phyloP scores from a whole-genome alignment of 2,329 filamentous ascomycete species.

The Fusarium cyanostomum region DNA sequence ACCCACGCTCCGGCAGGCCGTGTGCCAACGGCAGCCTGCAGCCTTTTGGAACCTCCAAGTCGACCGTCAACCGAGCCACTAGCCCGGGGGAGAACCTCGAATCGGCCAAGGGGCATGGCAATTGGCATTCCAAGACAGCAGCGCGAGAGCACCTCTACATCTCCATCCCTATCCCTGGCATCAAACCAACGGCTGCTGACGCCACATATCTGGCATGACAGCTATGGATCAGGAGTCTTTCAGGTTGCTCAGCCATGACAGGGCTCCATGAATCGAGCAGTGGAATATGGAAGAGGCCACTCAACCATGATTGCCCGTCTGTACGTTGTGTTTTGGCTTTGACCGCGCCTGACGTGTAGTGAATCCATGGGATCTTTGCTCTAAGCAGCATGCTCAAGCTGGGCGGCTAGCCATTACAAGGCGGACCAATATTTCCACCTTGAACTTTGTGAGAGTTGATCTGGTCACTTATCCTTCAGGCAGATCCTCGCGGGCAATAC shows the following conservation, averaged over 20 bases:
- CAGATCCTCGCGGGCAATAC: slow-evolving; percentile 5
- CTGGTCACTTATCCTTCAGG: not conserved
- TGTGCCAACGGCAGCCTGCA: slow-evolving; percentile 43
- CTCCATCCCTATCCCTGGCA: slow-evolving; percentile 28
- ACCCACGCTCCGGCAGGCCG: slow-evolving; percentile 36
- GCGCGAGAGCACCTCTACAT: slow-evolving; percentile 25
- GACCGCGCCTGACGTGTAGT: slow-evolving; percentile 26
- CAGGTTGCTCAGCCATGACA: slow-evolving; percentile 23
- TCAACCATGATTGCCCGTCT: slow-evolving; percentile 33
- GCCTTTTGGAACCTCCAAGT: slow-evolving; percentile 34
- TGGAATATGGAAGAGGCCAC: slow-evolving; percentile 24
- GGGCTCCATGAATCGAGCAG: slow-evolving; percentile 41
- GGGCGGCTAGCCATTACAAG: not conserved
- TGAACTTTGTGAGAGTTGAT: not conserved
- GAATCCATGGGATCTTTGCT: not conserved
- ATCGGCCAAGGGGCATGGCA: slow-evolving; percentile 42
- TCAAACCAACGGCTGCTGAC: slow-evolving; percentile 41
- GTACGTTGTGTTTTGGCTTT: slow-evolving; percentile 37
- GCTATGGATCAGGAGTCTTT: slow-evolving; percentile 39
- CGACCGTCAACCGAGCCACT: slow-evolving; percentile 33
- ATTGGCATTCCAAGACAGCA: slow-evolving; percentile 29
- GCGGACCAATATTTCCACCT: not conserved
- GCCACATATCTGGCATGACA: slow-evolving; percentile 44
- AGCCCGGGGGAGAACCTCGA: slow-evolving; percentile 45
- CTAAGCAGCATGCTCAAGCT: not conserved